phyloP scores from a whole-genome alignment of 176 grass and related monocot species.

The Otatea glauca region DNA sequence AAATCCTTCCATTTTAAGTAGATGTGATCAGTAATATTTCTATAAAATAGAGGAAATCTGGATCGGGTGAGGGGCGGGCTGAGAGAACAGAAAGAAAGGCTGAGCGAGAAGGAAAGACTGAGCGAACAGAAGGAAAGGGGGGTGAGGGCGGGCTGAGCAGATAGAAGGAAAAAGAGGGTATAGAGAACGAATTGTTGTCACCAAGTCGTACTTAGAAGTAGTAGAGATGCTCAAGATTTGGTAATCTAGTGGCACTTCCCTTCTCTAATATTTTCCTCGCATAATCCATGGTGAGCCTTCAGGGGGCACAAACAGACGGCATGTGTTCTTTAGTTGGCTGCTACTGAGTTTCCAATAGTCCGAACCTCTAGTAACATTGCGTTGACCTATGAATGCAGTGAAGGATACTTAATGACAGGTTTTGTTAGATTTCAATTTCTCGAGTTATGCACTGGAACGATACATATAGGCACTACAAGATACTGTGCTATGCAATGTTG shows the following conservation, averaged over 20 bases:
- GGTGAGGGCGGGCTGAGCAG: too few species aligned
- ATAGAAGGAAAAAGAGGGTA: too few species aligned
- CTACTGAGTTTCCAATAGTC: not conserved
- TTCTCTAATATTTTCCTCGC: not conserved
- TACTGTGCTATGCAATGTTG: not conserved
- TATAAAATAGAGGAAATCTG: too few species aligned
- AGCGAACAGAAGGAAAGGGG: too few species aligned
- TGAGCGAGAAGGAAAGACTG: too few species aligned
- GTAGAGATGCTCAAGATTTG: not conserved
- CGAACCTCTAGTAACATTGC: not conserved
- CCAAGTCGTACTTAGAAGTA: too few species aligned
- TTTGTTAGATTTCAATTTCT: not conserved
- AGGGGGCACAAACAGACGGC: too few species aligned
- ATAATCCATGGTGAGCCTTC: not conserved
- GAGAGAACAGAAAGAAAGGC: too few species aligned
- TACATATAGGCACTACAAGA: not conserved
- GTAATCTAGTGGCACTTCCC: not conserved
- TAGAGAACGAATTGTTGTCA: too few species aligned
- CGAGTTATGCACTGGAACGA: not conserved
- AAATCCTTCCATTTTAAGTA: too few species aligned
- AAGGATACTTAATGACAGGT: not conserved
- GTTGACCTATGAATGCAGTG: not conserved
- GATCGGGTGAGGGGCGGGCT: too few species aligned
- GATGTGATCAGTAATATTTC: too few species aligned
- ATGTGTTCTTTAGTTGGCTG: not conserved